phyloP scores from a whole-genome alignment of 2,329 filamentous ascomycete species.

The Exophiala phaeomuriformis region DNA sequence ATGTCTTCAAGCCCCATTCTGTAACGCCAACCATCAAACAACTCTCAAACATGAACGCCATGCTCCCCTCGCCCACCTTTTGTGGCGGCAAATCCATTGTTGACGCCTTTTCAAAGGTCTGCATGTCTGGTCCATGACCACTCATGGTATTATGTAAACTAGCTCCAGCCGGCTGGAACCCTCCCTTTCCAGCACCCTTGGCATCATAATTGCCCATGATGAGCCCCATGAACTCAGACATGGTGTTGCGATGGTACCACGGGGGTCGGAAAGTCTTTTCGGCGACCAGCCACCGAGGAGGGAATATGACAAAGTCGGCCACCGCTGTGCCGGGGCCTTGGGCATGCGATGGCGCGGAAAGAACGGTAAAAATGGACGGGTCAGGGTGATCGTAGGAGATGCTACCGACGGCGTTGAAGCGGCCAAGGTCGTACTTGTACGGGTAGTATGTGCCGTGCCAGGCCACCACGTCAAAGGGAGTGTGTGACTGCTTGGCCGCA shows the following conservation, averaged over 20 bases:
- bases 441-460: constrained; percentile 78
- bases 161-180: constrained; percentile 55
- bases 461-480: constrained; percentile 69
- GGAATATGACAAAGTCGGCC: constrained; percentile 60
- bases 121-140: constrained; percentile 55
- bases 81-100: constrained; percentile 48
- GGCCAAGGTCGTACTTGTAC: constrained; percentile 72
- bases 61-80: constrained; percentile 53
- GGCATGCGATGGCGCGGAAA: constrained; percentile 49
- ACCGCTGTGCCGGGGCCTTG: constrained; percentile 55
- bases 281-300: constrained; percentile 56
- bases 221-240: constrained; percentile 60
- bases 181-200: constrained; percentile 45
- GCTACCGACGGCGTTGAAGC: constrained; percentile 67
- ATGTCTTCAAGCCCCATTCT: constrained; percentile 64
- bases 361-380: constrained; percentile 66
- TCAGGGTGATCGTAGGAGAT: constrained; percentile 72
- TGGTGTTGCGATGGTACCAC: constrained; percentile 59
- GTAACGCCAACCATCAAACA: constrained; percentile 64
- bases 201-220: constrained; percentile 57
- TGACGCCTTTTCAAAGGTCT: constrained; percentile 50
- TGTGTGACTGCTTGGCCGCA: constrained; percentile 58
- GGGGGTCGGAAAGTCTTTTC: constrained; percentile 55
- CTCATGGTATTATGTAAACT: constrained; percentile 66
- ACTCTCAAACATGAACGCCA: constrained; percentile 61